Percentiles rank a stretch among this genome's conserved stretches.
These are phyloP conservation scores for Leccinellum albellum DNA, from an alignment of 768 basidiomycete species.

Conservation along the genomic window DNA sequence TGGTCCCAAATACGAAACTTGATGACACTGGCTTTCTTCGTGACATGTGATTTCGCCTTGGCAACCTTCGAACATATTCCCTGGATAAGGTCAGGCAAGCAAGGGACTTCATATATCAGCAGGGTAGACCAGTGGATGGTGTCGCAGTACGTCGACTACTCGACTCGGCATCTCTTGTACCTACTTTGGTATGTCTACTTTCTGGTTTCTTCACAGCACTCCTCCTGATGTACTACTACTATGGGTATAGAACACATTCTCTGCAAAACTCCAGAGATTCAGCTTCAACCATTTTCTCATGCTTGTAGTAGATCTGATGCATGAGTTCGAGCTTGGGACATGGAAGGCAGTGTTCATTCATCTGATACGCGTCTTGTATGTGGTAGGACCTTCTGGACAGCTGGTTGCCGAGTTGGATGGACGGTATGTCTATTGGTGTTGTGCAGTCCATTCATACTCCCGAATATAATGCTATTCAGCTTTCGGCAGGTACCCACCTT, in stretches of 20 bases:
- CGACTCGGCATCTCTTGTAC: background rate
- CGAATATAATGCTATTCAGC: too few relatives aligned
- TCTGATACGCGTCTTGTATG: too few relatives aligned
- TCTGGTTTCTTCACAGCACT: background rate
- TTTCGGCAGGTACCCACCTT: too few relatives aligned
- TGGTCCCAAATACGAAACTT: background rate
- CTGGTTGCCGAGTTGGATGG: too few relatives aligned
- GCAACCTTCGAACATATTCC: background rate
- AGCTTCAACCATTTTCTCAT: conserved; percentile 24
- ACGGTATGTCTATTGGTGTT: too few relatives aligned
- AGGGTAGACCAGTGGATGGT: background rate
- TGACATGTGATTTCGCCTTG: conserved; percentile 14
- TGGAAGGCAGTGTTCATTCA: too few relatives aligned
- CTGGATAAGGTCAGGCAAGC: background rate
- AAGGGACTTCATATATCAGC: background rate
- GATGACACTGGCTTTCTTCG: background rate
- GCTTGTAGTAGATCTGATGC: too few relatives aligned
- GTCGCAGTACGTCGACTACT: background rate
- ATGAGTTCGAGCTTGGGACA: too few relatives aligned
- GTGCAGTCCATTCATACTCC: too few relatives aligned
- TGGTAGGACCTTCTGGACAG: too few relatives aligned
- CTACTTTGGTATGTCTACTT: background rate
- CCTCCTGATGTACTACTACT: background rate
- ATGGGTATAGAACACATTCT: conserved; percentile 33
- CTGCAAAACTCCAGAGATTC: conserved; percentile 8